These are phyloP conservation scores for Eucalyptus pauciflora DNA, from an alignment of 345 rosid genomes.

Conservation along the genomic window DNA sequence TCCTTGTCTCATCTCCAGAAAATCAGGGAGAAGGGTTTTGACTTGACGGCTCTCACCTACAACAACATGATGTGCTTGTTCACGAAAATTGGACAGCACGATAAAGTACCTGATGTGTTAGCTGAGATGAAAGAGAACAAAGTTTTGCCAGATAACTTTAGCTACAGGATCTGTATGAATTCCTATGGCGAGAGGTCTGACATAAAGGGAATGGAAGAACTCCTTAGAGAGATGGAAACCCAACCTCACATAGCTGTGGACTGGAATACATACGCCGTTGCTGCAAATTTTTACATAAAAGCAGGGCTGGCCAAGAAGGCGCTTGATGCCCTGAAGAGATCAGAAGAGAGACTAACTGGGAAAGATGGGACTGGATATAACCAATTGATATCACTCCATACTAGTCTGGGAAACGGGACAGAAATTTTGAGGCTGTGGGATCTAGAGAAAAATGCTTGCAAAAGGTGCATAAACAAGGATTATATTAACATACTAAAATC, in stretches of 20 bases:
- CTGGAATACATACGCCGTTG: constrained; percentile 81
- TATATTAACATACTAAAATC: constrained; percentile 53
- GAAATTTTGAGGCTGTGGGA: constrained; percentile 72
- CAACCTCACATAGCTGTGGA: constrained; percentile 41
- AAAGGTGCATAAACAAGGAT: constrained; percentile 54
- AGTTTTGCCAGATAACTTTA: constrained; percentile 66
- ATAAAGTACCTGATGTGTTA: constrained; percentile 50
- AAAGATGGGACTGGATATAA: constrained; percentile 69
- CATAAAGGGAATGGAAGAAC: constrained; percentile 34
- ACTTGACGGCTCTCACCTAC: constrained; percentile 37
- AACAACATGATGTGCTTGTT: constrained; percentile 84
- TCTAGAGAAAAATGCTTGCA: constrained; percentile 50
- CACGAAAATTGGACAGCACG: constrained; percentile 37
- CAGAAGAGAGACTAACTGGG: constrained; percentile 47
- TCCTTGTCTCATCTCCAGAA: constrained; percentile 48
- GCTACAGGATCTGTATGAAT: constrained; percentile 71
- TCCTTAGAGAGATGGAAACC: constrained; percentile 65
- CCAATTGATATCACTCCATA: constrained; percentile 62
- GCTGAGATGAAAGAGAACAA: constrained; percentile 59
- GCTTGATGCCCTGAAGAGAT: constrained; percentile 28
- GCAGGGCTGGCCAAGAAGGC: constrained; percentile 40
- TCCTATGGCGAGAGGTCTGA: constrained; percentile 54
- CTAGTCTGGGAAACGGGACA: constrained; percentile 40
- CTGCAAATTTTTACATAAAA: constrained; percentile 59
- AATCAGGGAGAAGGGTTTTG: constrained; percentile 69